Evolutionary conservation across 306 rosid genomes (phyloP), one percentile per base, ranked within the genome.

Genomic region (Echinosophora koreensis): DNA sequence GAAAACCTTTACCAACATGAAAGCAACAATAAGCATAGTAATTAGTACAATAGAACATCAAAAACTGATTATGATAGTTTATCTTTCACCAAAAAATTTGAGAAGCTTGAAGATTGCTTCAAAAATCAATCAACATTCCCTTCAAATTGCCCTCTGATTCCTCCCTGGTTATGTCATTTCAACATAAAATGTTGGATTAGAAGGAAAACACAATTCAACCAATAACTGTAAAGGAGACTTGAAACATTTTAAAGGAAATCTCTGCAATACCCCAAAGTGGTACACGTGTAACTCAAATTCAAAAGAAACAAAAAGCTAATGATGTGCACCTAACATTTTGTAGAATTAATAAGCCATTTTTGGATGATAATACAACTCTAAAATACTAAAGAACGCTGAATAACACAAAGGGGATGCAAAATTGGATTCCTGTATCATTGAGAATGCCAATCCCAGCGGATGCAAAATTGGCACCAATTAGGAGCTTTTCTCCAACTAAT

Each of bases 361-460:
- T n/a, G n/a, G n/a, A n/a, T n/a, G n/a, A n/a, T n/a, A n/a, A n/a
- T n/a, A n/a, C n/a, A n/a, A n/a, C n/a, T n/a, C n/a, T n/a, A n/a
- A n/a, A n/a, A n/a, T n/a, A n/a, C n/a, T n/a, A n/a, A n/a, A n/a
- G n/a, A n/a, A n/a, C n/a, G n/a, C n/a, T n/a, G n/a, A n/a, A n/a
- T n/a, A n/a, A n/a, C n/a, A n/a, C n/a, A n/a, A n/a, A n/a, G n/a
- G n/a, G n/a, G n/a, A n/a, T n/a, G n/a, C n/a, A n/a, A 88, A 93
- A 93, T 78, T 93, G 98, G 77, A 91, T 12, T 74, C 98, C 98
- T 0, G 97, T 93, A 80, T 93, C 98, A 32, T 93, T 93, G 69
- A 93, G 97, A 65, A 93, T 91, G 50, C 98, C 98, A 52, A 93
- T 91, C 32, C 98, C 98, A 56, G 98, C 98, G 0, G 98, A 93